Evolutionary conservation across 352 stramenopile species (phyloP).

Genomic region (Hyaloperonospora arabidopsidis): DNA sequence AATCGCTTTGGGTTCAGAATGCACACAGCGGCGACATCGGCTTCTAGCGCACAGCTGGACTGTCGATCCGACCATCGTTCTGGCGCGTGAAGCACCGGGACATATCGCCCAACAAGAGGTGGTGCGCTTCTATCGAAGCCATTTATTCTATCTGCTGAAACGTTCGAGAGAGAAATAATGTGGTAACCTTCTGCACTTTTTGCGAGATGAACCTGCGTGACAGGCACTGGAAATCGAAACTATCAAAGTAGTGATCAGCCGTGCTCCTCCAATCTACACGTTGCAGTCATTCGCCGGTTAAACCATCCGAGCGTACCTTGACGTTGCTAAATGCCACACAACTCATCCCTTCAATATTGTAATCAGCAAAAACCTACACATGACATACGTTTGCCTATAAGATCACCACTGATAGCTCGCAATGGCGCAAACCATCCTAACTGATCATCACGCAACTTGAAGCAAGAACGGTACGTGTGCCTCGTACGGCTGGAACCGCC

Average conservation of each 20-base stretch:
- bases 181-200: slow-evolving; percentile 17
- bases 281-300: not conserved
- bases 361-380: slow-evolving; percentile 80
- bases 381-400: not conserved
- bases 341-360: slow-evolving; percentile 91
- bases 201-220: slow-evolving; percentile 43
- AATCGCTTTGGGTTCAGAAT: slow-evolving; percentile 64
- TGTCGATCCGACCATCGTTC: slow-evolving; percentile 60
- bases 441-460: slow-evolving; percentile 38
- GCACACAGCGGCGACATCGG: slow-evolving; percentile 54
- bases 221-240: slow-evolving; percentile 65
- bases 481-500: slow-evolving; percentile 82
- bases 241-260: slow-evolving; percentile 14
- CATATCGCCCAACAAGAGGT: slow-evolving; percentile 23
- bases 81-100: slow-evolving; percentile 22
- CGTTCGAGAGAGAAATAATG: slow-evolving; percentile 34
- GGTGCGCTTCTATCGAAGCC: slow-evolving; percentile 21
- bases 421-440: not conserved
- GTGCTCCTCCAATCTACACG: not conserved
- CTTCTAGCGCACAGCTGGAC: slow-evolving; percentile 61
- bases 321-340: slow-evolving; percentile 59
- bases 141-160: slow-evolving; percentile 30
- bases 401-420: not conserved
- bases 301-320: slow-evolving; percentile 30
- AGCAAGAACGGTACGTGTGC: slow-evolving; percentile 85